phyloP scores from a whole-genome alignment of 441 rosid genomes.

The Adansonia gregorii region DNA sequence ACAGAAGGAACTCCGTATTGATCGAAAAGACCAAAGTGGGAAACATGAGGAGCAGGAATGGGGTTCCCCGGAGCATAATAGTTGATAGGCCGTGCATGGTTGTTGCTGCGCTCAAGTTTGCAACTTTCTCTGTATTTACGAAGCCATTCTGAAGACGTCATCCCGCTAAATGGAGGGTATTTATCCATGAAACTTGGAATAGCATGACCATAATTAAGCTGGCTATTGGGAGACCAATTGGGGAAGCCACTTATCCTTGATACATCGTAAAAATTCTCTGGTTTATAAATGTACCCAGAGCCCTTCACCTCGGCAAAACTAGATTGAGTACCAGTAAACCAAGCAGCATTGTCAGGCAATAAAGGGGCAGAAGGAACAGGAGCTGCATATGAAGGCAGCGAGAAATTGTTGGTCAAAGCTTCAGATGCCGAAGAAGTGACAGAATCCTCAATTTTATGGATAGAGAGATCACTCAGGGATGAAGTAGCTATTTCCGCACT shows the following conservation, averaged over 20 bases:
- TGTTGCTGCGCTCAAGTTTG: conserved; percentile 45
- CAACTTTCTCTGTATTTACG: conserved; percentile 78
- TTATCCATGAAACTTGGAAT: conserved; percentile 44
- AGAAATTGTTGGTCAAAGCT: conserved; percentile 31
- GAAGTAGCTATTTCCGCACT: conserved; percentile 57
- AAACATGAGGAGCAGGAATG: conserved; percentile 36
- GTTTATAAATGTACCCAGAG: conserved; percentile 32
- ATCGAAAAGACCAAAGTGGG: conserved; percentile 50
- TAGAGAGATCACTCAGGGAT: conserved; percentile 57
- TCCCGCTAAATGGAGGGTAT: conserved; percentile 44
- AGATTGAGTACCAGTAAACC: conserved; percentile 45
- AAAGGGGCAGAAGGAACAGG: conserved; percentile 90
- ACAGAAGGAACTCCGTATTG: conserved; percentile 54
- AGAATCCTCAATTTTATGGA: conserved; percentile 39
- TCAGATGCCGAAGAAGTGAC: conserved; percentile 30
- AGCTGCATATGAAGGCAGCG: conserved; percentile 52
- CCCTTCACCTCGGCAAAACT: conserved; percentile 30
- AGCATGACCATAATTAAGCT: conserved; percentile 31
- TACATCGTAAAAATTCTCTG: conserved; percentile 36
- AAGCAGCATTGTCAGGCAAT: conserved; percentile 75
- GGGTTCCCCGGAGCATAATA: conserved; percentile 41
- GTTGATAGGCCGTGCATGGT: conserved; percentile 41
- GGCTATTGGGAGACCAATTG: conserved; percentile 40
- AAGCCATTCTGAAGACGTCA: conserved; percentile 95
- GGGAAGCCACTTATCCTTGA: conserved; percentile 40